Conservation (phyloP, 495 filamentous ascomycete species). For the Symbiotaphrina buchneri region DNA sequence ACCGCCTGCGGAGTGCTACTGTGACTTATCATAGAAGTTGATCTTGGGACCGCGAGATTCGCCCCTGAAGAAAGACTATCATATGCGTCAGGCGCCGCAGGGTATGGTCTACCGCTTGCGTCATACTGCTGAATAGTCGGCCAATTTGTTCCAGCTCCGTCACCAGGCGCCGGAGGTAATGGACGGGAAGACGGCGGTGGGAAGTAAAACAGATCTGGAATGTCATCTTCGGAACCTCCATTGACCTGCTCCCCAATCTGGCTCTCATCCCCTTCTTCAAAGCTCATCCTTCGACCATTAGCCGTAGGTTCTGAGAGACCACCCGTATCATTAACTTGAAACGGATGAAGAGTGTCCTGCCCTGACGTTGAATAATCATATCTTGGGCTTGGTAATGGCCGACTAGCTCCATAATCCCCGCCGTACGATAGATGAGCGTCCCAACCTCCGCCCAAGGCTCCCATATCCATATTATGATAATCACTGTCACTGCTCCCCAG, state of each 20-base stretch:
- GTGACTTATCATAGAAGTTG: constrained; percentile 63
- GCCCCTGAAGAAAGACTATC: no score
- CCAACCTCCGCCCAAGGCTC: constrained; percentile 52
- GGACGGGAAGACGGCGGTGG: constrained; percentile 49
- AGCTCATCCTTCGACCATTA: constrained; percentile 50
- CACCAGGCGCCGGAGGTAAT: constrained; percentile 30
- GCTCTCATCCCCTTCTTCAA: constrained; percentile 92
- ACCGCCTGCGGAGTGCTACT: constrained; percentile 59
- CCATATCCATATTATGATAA: constrained; percentile 48
- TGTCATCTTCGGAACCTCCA: constrained; percentile 33
- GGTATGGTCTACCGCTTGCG: constrained; percentile 12
- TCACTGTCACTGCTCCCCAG: constrained; percentile 45
- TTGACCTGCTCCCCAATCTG: constrained; percentile 22
- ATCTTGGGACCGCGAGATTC: constrained; percentile 43
- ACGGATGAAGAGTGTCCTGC: constrained; percentile 32
- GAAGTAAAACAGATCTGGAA: constrained; percentile 85
- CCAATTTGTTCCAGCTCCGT: background rate
- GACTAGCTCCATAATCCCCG: constrained; percentile 17
- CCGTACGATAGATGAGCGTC: constrained; percentile 52
- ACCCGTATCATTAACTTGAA: constrained; percentile 71
- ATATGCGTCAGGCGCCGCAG: constrained; percentile 6
- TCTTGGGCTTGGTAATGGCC: constrained; percentile 5
- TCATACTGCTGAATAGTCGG: constrained; percentile 1
- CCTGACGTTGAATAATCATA: constrained; percentile 19
- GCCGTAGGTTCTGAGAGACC: constrained; percentile 53